Conservation (phyloP, 2,329 filamentous ascomycete genomes). For the Cordyceps fumosorosea region DNA sequence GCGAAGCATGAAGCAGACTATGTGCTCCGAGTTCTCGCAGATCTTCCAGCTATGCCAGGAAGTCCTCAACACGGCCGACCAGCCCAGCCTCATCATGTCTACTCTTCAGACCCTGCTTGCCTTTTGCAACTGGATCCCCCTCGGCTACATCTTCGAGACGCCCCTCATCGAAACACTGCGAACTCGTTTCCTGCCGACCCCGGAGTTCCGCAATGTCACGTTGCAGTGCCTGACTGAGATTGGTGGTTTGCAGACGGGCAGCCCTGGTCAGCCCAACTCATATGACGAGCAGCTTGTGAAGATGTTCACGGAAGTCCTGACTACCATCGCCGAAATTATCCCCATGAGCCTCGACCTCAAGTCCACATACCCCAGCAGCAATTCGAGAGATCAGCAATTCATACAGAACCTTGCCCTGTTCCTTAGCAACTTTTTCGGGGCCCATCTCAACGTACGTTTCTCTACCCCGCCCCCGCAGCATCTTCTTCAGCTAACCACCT, state of each 20-base stretch:
- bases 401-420: conserved; percentile 95
- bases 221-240: conserved; percentile 97
- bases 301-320: conserved; percentile 97
- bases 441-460: conserved; percentile 68
- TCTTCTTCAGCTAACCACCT: conserved; percentile 6
- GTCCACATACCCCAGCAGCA: conserved; percentile 83
- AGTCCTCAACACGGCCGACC: conserved; percentile 82
- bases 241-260: conserved; percentile 81
- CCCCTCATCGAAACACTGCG: conserved; percentile 90
- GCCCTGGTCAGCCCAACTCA: conserved; percentile 56
- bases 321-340: conserved; percentile 87
- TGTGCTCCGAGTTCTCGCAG: conserved; percentile 97
- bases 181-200: conserved; percentile 84
- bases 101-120: conserved; percentile 91
- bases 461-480: neutral
- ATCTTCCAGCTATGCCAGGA: conserved; percentile 98
- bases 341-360: conserved; percentile 86
- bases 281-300: conserved; percentile 95
- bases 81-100: conserved; percentile 86
- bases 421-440: conserved; percentile 92
- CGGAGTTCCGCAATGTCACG: conserved; percentile 94
- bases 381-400: conserved; percentile 91
- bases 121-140: conserved; percentile 98
- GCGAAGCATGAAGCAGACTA: conserved; percentile 92
- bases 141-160: conserved; percentile 98